Evolutionary conservation across 108 stramenopile genomes (phyloP), one percentile per base, ranked within the genome.

Genomic region (Nitzschia sp.): DNA sequence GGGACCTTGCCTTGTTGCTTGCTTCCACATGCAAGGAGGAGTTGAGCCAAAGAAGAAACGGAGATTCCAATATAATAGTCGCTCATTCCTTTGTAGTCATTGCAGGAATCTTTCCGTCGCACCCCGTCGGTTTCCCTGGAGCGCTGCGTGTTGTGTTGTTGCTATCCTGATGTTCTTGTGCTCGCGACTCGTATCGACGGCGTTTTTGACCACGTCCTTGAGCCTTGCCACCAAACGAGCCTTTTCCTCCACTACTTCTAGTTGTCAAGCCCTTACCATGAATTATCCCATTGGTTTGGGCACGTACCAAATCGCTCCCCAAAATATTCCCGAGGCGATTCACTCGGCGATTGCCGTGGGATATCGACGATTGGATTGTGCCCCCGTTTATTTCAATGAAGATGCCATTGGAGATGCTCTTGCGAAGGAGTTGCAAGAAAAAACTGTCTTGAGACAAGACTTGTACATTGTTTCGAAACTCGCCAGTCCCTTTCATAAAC

Each of bases 381-480:
- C 87, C 15, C 87, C 87, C 4, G 87, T 91, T 1, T 91, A 91
- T 36, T 88, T 86, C 28, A 91, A 91, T 58, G 90, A 91, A 66
- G 82, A 78, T 36, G 68, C 72, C 48, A 76, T 91, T 25, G 90
- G 90, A 4, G 87, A 88, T 79, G 87, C 83, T 2, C 71, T 91
- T 25, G 61, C 75, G 21, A 54, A 68, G 25, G 55, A 57, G 31
- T 64, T 26, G 18, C 23, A 69, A 21, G 74, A 59, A 4, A 33
- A 8, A 1, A 34, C 26, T 21, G 66, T 85, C 11, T 46, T 54
- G 17, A 66, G 90, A 29, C 60, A 84, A 28, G 96, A 97, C 54
- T 70, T 95, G 24, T 97, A 81, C 46, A 76, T 97, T 25, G 88
- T 88, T 8, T 92, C 92, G 24, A 97, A 97, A 63, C 72, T 97